Evolutionary conservation across 768 basidiomycete species (phyloP), one percentile per base, ranked within the genome.

Genomic region (Tubosaeta sp.): DNA sequence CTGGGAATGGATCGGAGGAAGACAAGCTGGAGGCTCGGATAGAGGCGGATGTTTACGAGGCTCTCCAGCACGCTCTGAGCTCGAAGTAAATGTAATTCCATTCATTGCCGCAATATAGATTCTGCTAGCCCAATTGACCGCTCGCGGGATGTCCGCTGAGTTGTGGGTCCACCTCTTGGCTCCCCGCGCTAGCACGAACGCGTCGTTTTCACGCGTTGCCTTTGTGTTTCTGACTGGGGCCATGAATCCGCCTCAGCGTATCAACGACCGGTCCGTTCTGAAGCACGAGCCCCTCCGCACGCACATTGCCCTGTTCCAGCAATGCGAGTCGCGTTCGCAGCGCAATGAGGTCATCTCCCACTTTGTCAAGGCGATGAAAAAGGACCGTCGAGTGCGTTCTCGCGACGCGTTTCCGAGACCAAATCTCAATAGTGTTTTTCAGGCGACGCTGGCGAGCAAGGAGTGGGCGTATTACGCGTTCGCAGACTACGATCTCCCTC

Each of bases 21-120:
- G 93, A 93, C 71, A 98, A 93, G 78, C 73, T 86, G 53, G 94
- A 94, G 73, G 96, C 94, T 29, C 81, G 83, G 59, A 83, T 97
- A 67, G 95, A 99, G 74, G 88, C 89, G 31, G 94, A 95, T 65
- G 94, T 98, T 51, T 97, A 94, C 67, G 96, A 98, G 77, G 83
- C 91, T 38, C 77, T 99, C 53, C 94, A 97, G 69, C 81, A 88
- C 57, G 93, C 93, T 59, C 71, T 98, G 58, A 67, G 69, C 46
- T 70, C 75, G 46, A 76, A 76, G 65, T 80, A 71, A 53, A 58
- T 56, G 52, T 49, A 46, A 38, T 46, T 19, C 24, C 32, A 32
- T 45, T 52, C 34, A 36, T 25, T 43, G 34, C 40, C 44, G 14
- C 46, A 43, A 46, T 51, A 24, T 63, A 65, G 58, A 64, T 31